Evolutionary conservation across 441 rosid species (phyloP).

Genomic region (Pelargonium fulgidum): DNA sequence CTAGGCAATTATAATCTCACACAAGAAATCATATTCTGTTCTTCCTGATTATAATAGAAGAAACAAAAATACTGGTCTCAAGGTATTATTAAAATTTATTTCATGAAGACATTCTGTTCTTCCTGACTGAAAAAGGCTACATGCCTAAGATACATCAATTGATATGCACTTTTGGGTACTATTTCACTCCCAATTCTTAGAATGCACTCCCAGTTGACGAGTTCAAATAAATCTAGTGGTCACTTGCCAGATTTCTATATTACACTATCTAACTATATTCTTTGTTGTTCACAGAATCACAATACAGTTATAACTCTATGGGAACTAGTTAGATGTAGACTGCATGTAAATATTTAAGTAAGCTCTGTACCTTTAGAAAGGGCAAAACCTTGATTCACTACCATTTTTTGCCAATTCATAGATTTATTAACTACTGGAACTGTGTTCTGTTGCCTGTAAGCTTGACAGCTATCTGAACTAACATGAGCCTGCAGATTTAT

Average conservation of each 20-base stretch:
- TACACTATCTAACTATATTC: too few relatives aligned
- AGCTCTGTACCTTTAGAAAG: slow-evolving; percentile 32
- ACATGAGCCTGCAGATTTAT: slow-evolving; percentile 26
- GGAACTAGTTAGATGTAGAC: neutral
- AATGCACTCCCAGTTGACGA: too few relatives aligned
- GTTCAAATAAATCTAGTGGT: too few relatives aligned
- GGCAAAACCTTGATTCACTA: slow-evolving; percentile 27
- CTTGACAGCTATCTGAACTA: slow-evolving; percentile 16
- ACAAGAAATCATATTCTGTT: neutral
- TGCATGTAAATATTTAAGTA: neutral
- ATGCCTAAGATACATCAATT: too few relatives aligned
- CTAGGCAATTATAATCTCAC: neutral
- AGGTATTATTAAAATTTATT: too few relatives aligned
- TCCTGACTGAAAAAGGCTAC: too few relatives aligned
- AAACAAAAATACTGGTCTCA: too few relatives aligned
- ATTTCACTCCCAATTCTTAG: too few relatives aligned
- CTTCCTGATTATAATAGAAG: neutral
- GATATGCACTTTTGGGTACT: too few relatives aligned
- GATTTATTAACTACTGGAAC: slow-evolving; percentile 34
- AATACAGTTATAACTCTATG: neutral
- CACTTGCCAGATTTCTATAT: too few relatives aligned
- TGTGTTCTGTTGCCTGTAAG: slow-evolving; percentile 25
- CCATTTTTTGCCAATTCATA: slow-evolving; percentile 36
- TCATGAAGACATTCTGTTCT: too few relatives aligned
- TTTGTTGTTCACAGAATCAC: neutral